These are phyloP conservation scores for Eucalyptus lansdowneana DNA, from an alignment of 345 rosid species.

Conservation along the genomic window DNA sequence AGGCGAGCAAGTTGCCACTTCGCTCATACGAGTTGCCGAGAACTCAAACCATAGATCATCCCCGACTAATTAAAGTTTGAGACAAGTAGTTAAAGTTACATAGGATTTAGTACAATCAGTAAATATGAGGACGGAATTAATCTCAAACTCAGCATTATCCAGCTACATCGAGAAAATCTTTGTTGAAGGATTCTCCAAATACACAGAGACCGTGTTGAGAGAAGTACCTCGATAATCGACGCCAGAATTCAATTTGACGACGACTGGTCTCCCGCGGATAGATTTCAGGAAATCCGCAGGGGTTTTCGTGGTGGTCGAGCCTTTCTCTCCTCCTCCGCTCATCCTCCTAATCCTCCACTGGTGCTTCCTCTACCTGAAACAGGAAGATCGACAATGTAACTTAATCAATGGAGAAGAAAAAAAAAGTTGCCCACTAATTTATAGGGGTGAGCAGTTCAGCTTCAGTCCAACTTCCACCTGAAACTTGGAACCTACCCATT, in stretches of 20 bases:
- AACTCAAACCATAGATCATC: neutral
- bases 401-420: neutral
- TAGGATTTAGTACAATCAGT: neutral
- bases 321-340: constrained; percentile 55
- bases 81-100: neutral
- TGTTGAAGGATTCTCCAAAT: neutral
- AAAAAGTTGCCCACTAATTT: neutral
- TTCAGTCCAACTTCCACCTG: neutral
- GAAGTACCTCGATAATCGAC: constrained; percentile 77
- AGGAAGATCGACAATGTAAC: neutral
- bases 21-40: neutral
- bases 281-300: constrained; percentile 95
- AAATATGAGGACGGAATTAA: neutral
- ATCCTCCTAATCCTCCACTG: constrained; percentile 8
- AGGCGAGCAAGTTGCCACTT: neutral
- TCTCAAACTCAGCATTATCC: neutral
- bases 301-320: constrained; percentile 20
- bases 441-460: neutral
- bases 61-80: neutral
- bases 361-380: neutral
- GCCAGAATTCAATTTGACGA: constrained; percentile 70
- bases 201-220: neutral
- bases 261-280: constrained; percentile 87
- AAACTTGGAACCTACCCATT: neutral
- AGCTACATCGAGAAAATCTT: neutral